Base-by-base conservation (phyloP, 768 basidiomycete species). In the Tephrocybe sp. region DNA sequence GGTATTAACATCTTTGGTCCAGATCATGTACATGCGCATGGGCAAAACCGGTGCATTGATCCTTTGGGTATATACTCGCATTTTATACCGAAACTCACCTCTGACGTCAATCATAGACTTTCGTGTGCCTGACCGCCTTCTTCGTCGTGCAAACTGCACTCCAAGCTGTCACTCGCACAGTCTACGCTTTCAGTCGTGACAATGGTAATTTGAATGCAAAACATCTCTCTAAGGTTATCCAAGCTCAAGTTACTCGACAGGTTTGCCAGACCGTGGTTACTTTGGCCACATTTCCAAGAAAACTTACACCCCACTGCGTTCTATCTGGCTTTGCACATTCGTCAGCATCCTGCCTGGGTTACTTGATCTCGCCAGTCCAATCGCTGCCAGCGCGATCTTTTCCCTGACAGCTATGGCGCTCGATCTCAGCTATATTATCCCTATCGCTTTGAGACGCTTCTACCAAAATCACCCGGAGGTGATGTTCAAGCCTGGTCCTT, bases 141-240 rank as follows among this genome's bases (percentile, higher is more conserved):
- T 90, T 90, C 64, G 88, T 91, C 48, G 83, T 81, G 15, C 88
- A 90, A 65, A 84, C 80, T 12, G 84, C 89, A 10, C 74, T 91
- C 5, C 91, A 94, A 57, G 91, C 91, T 19, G 83, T 81, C 47
- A 88, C 89, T 3, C 77, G 92, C 30, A 87, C 88, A 0, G 72
- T 92, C 21, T 92, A 87, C 59, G 91, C 91, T 2, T 91, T 94
- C 71, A 86, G 84, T 60, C 83, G 88, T 47, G 89, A 91, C 61
- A 77, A 82, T 48, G 86, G 86, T 80, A n/a, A n/a, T n/a, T n/a
- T n/a, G n/a, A n/a, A n/a, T n/a, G n/a, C n/a, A n/a, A n/a, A n/a
- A n/a, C n/a, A n/a, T n/a, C n/a, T n/a, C n/a, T n/a, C n/a, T n/a
- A n/a, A n/a, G n/a, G n/a, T n/a, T n/a, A n/a, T n/a, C n/a, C n/a